Base-by-base conservation (phyloP, 2,329 filamentous ascomycete species). In the Emmonsia crescens region DNA sequence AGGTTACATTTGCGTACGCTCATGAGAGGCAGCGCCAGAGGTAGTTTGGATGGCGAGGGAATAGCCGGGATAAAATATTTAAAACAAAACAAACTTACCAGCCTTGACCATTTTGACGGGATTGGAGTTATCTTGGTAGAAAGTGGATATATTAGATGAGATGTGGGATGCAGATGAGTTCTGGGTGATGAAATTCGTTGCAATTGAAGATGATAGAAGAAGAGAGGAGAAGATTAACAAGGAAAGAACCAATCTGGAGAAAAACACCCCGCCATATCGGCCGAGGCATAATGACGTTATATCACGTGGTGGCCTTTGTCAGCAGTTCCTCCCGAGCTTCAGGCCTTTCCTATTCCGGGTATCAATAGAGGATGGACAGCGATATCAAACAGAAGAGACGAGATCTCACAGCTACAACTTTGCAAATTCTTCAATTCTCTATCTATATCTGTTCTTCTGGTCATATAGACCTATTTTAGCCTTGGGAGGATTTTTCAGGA, bases 51-150 rank as follows among this genome's bases (percentile, higher is more conserved):
- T 29, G 59, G 38, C 38, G 40, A 56, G 59, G 36, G n/a, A 60
- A 59, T 40, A 31, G 27, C 56, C 24, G 61, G 49, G 56, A 55
- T 6, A 51, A 58, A 69, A 68, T 65, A 67, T 61, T 62, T 60
- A 64, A 51, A 64, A 33, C 60, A 58, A 58, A 29, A 58, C 9
- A 56, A 40, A 85, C 89, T 75, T 85, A 96, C 91, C 90, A 82
- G 93, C 92, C 85, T 96, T 96, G 83, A 96, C 92, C 92, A 96
- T 96, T 86, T 86, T 96, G 88, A 81, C 80, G 81, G 80, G 81
- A 78, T 74, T 69, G 73, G 70, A 71, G 73, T 9, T 21, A 21
- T 10, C n/a, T 48, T 9, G 21, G 10, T 48, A 48, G 24, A 48
- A 12, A 62, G 69, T 69, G 66, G 61, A 57, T 61, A 64, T 69